Percentiles rank a stretch among this genome's conserved stretches.
phyloP scores from a whole-genome alignment of 2,329 filamentous ascomycete genomes.

The Trichocomaceae sp. region DNA sequence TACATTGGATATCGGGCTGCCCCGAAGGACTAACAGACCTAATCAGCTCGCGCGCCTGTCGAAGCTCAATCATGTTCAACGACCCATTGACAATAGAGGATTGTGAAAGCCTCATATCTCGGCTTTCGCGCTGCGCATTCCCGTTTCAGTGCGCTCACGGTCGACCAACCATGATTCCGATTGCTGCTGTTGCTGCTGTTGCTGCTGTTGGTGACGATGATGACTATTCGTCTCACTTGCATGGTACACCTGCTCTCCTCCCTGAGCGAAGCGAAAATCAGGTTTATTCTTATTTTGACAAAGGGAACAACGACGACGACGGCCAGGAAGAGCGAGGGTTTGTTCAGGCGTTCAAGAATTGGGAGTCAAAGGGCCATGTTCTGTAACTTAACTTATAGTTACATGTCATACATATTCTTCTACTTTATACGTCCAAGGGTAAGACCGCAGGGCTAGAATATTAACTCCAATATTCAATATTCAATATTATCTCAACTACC shows the following conservation, averaged over 20 bases:
- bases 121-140: slow-evolving; percentile 38
- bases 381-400: too few relatives aligned
- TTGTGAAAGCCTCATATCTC: slow-evolving; percentile 32
- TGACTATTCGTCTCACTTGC: background rate
- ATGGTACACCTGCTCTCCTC: background rate
- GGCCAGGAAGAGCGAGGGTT: background rate
- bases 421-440: too few relatives aligned
- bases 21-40: slow-evolving; percentile 67
- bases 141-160: slow-evolving; percentile 49
- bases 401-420: too few relatives aligned
- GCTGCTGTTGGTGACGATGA: slow-evolving; percentile 15
- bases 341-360: slow-evolving; percentile 13
- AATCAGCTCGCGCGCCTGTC: slow-evolving; percentile 44
- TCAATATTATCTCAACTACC: background rate
- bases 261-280: background rate
- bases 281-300: background rate
- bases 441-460: too few relatives aligned
- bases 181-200: slow-evolving; percentile 25
- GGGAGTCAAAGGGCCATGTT: slow-evolving; percentile 3
- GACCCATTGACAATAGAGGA: slow-evolving; percentile 35
- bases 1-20: slow-evolving; percentile 59
- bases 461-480: background rate
- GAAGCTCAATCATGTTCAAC: slow-evolving; percentile 48
- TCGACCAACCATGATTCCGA: slow-evolving; percentile 42
- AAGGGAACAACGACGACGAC: background rate